Evolutionary conservation across 1,284 basidiomycete species (phyloP), one percentile per base, ranked within the genome.

Genomic region (Farysia itapuensis): DNA sequence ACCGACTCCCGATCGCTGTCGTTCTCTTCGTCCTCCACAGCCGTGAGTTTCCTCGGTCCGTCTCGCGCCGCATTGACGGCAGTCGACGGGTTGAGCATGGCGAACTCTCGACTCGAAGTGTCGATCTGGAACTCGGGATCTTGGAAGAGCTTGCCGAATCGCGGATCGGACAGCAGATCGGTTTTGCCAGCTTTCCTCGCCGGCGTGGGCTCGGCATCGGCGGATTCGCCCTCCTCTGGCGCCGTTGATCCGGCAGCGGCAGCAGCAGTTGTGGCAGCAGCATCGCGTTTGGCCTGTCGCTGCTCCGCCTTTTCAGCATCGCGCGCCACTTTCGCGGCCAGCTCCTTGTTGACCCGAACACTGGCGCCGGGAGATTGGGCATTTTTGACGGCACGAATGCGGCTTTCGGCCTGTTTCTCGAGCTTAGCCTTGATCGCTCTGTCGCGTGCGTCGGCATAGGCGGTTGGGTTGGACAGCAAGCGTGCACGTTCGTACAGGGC

Each of bases 81-180:
- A 5, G 84, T 80, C 7, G 89, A 92, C 4, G 95, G 94, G 76
- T 98, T 94, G 76, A 96, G 83, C 64, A 97, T 79, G 18, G 87
- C 87, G 74, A 83, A 99, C 79, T 97, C 95, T 72, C 88, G 82
- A 59, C 82, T 89, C 31, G 79, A 82, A 79, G 92, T 87, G 77
- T 98, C 93, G 64, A 99, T 89, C 73, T 89, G 83, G 78, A 90
- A 99, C 50, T 89, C 89, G n/a, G 90, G 87, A 72, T 97, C 86
- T 77, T 89, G 86, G 79, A 95, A 99, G 35, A 99, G 81, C 42
- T 86, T 87, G 45, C 86, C 82, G 83, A 98, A 98, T 57, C 95
- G 87, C 43, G 87, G 84, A 78, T 98, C 95, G 36, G 80, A 84
- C 53, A 97, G 83, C 57, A 98, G 78, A 41, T 53, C 61, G 20